Conservation (phyloP, 257 asterid species). For the Nicotiana attenuata region DNA sequence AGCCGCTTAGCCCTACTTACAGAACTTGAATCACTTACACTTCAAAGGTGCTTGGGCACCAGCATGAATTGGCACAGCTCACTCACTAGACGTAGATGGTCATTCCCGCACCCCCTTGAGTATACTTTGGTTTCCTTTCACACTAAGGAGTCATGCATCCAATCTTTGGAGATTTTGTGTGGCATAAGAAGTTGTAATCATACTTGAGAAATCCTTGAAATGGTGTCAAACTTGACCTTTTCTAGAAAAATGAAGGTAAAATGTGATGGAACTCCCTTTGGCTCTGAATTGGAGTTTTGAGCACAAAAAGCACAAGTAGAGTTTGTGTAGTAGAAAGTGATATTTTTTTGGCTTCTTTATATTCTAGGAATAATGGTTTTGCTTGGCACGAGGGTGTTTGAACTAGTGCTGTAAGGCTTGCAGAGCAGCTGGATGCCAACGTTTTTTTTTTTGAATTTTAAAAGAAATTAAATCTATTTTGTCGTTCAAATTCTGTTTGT, state of each 20-base stretch:
- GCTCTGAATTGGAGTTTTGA: neutral
- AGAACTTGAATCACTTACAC: neutral
- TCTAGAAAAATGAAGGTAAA: neutral
- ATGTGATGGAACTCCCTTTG: neutral
- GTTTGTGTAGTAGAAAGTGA: neutral
- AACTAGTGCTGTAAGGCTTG: neutral
- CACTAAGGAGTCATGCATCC: neutral
- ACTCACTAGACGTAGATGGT: neutral
- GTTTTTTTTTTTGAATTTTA: neutral
- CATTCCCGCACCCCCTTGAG: neutral
- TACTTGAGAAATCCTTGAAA: neutral
- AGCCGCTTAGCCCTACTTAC: neutral
- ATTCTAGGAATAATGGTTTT: neutral
- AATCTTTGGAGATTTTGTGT: neutral
- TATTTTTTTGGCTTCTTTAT: neutral
- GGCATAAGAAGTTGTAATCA: neutral
- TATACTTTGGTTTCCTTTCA: neutral
- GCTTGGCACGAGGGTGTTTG: neutral
- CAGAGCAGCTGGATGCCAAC: neutral
- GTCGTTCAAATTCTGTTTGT: neutral
- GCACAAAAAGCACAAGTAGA: neutral
- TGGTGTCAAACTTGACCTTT: neutral
- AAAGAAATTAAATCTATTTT: constrained; percentile 1
- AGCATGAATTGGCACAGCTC: neutral
- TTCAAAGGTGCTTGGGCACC: neutral